A percentile compares a stretch with the other conserved stretches of the same genome.
Conservation (phyloP, 2,329 filamentous ascomycete genomes). For the Macrophomina tecta region DNA sequence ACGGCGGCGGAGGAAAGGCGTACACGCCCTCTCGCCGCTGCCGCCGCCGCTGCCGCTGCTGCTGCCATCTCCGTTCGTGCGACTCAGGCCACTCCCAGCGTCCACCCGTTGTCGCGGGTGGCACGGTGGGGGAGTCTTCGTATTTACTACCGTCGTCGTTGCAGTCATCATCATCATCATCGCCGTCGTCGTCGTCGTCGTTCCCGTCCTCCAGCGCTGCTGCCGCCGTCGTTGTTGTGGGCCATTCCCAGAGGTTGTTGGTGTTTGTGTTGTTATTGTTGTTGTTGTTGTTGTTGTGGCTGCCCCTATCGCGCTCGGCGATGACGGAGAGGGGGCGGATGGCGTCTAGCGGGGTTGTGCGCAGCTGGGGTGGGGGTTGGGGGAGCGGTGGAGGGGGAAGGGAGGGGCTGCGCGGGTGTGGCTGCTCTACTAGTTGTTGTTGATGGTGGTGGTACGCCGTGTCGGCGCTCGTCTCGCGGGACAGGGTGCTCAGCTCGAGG, state of each 20-base stretch:
- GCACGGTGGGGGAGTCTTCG: too few relatives aligned
- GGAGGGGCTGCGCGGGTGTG: not conserved
- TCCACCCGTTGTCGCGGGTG: not conserved
- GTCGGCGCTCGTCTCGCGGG: not conserved
- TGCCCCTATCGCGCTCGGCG: not conserved
- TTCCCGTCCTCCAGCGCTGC: not conserved
- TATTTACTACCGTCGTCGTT: too few relatives aligned
- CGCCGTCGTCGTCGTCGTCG: not conserved
- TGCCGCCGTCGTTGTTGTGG: not conserved
- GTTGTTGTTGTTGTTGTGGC: too few relatives aligned
- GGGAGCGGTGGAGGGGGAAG: not conserved
- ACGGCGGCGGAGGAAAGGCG: not conserved
- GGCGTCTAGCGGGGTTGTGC: not conserved
- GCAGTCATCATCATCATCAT: not conserved
- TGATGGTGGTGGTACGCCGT: not conserved
- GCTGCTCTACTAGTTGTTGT: not conserved
- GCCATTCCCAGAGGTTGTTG: not conserved
- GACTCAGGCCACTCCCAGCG: not conserved
- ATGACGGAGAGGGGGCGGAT: conserved; percentile 1
- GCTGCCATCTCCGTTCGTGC: not conserved
- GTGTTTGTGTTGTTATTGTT: not conserved
- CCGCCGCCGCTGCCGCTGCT: not conserved
- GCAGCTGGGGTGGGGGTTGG: not conserved
- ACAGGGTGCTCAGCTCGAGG: conserved; percentile 1
- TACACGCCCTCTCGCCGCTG: not conserved